Percentiles rank a stretch among this genome's conserved stretches.
These are phyloP conservation scores for Rhodocollybia butyracea DNA, from an alignment of 768 basidiomycete genomes.

Conservation along the genomic window DNA sequence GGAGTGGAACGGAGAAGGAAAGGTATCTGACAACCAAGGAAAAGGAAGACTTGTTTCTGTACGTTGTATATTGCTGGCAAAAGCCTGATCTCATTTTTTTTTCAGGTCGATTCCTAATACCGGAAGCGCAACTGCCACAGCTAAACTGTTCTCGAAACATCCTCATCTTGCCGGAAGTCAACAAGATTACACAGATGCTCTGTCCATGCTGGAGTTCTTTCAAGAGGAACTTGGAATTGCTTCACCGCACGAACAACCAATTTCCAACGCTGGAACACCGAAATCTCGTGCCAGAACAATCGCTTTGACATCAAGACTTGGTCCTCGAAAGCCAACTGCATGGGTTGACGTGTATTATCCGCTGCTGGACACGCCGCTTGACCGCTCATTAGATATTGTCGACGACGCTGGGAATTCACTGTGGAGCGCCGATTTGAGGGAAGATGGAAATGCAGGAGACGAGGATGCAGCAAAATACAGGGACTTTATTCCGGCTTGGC, in stretches of 20 bases:
- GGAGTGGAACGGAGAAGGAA: background rate
- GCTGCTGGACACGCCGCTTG: slow-evolving; percentile 67
- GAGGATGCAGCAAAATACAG: slow-evolving; percentile 65
- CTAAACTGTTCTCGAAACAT: slow-evolving; percentile 57
- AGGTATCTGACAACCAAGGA: background rate
- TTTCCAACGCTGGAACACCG: slow-evolving; percentile 68
- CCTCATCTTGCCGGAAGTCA: slow-evolving; percentile 71
- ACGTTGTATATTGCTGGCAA: background rate
- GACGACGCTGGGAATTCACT: slow-evolving; percentile 46
- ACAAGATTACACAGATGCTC: slow-evolving; percentile 62
- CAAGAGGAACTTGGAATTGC: slow-evolving; percentile 59
- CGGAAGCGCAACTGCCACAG: slow-evolving; percentile 55
- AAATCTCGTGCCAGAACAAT: slow-evolving; percentile 69
- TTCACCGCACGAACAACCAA: slow-evolving; percentile 40
- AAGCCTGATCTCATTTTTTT: background rate
- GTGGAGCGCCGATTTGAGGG: slow-evolving; percentile 73
- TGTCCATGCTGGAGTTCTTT: slow-evolving; percentile 63
- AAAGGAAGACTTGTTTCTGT: slow-evolving; percentile 4
- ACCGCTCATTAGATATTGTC: slow-evolving; percentile 65
- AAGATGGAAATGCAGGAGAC: slow-evolving; percentile 70
- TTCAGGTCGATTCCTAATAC: slow-evolving; percentile 52
- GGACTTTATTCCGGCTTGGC: slow-evolving; percentile 76
- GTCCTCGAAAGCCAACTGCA: slow-evolving; percentile 49
- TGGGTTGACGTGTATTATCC: slow-evolving; percentile 93
- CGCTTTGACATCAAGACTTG: slow-evolving; percentile 39